phyloP scores from a whole-genome alignment of 257 asterid genomes.

The Solanum neorickii region DNA sequence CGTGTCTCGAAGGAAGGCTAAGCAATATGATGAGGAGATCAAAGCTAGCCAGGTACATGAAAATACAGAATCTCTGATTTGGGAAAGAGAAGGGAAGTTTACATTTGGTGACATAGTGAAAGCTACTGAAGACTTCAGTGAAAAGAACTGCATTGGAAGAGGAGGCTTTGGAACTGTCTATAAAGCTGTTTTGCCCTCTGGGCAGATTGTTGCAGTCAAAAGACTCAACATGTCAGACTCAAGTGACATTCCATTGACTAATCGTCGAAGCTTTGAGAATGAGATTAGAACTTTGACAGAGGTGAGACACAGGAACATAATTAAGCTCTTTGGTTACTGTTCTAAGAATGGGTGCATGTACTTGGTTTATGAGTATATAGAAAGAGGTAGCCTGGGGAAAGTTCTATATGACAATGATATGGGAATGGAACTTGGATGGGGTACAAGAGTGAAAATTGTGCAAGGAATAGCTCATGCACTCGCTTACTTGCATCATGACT shows the following conservation, averaged over 20 bases:
- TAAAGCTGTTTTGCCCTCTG: constrained; percentile 45
- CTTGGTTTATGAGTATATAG: constrained; percentile 80
- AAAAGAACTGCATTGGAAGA: constrained; percentile 58
- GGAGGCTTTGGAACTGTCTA: constrained; percentile 90
- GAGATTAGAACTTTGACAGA: constrained; percentile 75
- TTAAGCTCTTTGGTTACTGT: constrained; percentile 80
- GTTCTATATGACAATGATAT: constrained; percentile 32
- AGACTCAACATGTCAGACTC: constrained; percentile 58
- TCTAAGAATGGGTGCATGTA: constrained; percentile 61
- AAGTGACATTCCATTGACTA: constrained; percentile 31
- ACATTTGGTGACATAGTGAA: constrained; percentile 58
- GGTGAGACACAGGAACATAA: constrained; percentile 80
- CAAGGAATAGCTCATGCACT: constrained; percentile 91
- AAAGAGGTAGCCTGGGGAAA: constrained; percentile 67
- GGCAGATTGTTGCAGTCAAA: constrained; percentile 71
- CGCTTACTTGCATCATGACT: constrained; percentile 89
- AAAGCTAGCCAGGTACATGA: constrained; percentile 11
- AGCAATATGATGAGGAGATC: constrained; percentile 30
- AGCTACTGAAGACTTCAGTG: constrained; percentile 64
- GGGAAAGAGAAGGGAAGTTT: constrained; percentile 73
- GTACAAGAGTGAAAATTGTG: constrained; percentile 49
- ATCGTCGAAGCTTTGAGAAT: constrained; percentile 55
- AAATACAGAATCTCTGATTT: constrained; percentile 39
- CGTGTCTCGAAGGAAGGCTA: constrained; percentile 18
- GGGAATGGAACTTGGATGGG: constrained; percentile 57